Percentiles rank a stretch among this genome's conserved stretches.
These are phyloP conservation scores for Beverwykella pulmonaria DNA, from an alignment of 495 filamentous ascomycete species.

Conservation along the genomic window DNA sequence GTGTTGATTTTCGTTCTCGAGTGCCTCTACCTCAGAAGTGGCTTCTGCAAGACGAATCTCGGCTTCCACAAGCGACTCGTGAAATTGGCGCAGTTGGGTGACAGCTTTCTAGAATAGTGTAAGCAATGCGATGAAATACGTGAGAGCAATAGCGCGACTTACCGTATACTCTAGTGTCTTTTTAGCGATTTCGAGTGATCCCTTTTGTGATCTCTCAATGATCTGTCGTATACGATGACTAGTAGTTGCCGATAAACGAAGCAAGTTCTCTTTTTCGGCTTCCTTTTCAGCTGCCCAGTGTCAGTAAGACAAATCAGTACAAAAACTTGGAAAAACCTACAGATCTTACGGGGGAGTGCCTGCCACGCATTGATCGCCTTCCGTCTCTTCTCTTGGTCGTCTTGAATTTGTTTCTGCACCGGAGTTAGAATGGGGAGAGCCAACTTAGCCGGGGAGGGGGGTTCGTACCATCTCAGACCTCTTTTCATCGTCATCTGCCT, in stretches of 20 bases:
- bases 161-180: conserved; percentile 67
- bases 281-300: conserved; percentile 7
- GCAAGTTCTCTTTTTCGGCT: not conserved
- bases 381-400: conserved; percentile 62
- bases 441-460: conserved; percentile 46
- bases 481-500: not conserved
- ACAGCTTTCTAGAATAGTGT: conserved; percentile 56
- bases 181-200: conserved; percentile 64
- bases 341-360: conserved; percentile 69
- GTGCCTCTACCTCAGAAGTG: conserved; percentile 67
- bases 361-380: conserved; percentile 62
- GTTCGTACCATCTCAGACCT: conserved; percentile 46
- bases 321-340: conserved; percentile 45
- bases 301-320: conserved; percentile 38
- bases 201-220: conserved; percentile 56
- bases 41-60: conserved; percentile 77
- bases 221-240: conserved; percentile 49
- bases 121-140: conserved; percentile 19
- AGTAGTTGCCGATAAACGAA: not conserved
- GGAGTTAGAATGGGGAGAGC: too few species aligned
- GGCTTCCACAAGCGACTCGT: conserved; percentile 66
- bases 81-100: conserved; percentile 57
- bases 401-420: conserved; percentile 50
- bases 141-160: conserved; percentile 36
- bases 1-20: conserved; percentile 64